Conservation (phyloP, 441 rosid genomes). For the Rhodomyrtus psidioides region DNA sequence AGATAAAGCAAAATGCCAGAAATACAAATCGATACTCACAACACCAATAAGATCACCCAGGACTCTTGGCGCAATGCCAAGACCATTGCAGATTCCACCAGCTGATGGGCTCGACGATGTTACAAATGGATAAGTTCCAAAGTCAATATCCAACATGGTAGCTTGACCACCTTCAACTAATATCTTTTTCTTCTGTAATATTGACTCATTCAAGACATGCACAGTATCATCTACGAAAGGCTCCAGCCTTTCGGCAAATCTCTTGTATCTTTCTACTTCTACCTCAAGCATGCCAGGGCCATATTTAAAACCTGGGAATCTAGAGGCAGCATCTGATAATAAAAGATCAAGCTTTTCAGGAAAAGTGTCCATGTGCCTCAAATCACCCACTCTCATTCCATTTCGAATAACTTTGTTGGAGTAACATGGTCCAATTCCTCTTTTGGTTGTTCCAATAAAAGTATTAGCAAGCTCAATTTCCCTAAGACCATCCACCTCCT, state of each 20-base stretch:
- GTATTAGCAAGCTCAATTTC: constrained; percentile 87
- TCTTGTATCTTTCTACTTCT: constrained; percentile 86
- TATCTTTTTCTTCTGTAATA: constrained; percentile 64
- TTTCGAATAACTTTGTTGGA: constrained; percentile 79
- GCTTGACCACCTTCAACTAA: constrained; percentile 99
- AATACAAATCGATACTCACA: constrained; percentile 31
- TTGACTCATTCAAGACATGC: constrained; percentile 69
- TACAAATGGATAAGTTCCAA: constrained; percentile 94
- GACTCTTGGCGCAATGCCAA: constrained; percentile 87
- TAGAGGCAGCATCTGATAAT: constrained; percentile 67
- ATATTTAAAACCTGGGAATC: constrained; percentile 65
- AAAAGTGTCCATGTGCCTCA: constrained; percentile 89
- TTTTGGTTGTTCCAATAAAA: constrained; percentile 83
- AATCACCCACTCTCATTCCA: constrained; percentile 84
- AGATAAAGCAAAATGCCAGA: neutral
- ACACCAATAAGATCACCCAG: constrained; percentile 93
- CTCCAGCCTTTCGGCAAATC: constrained; percentile 83
- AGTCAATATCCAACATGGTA: constrained; percentile 94
- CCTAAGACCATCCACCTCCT: constrained; percentile 76
- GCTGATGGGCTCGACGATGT: constrained; percentile 98
- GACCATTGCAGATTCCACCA: constrained; percentile 94
- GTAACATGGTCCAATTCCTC: constrained; percentile 93
- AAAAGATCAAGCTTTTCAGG: constrained; percentile 79
- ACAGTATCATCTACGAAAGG: constrained; percentile 83
- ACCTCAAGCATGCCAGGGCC: constrained; percentile 61